Evolutionary conservation across 306 rosid species (phyloP), one percentile per base, ranked within the genome.

Genomic region (Luffa acutangula): DNA sequence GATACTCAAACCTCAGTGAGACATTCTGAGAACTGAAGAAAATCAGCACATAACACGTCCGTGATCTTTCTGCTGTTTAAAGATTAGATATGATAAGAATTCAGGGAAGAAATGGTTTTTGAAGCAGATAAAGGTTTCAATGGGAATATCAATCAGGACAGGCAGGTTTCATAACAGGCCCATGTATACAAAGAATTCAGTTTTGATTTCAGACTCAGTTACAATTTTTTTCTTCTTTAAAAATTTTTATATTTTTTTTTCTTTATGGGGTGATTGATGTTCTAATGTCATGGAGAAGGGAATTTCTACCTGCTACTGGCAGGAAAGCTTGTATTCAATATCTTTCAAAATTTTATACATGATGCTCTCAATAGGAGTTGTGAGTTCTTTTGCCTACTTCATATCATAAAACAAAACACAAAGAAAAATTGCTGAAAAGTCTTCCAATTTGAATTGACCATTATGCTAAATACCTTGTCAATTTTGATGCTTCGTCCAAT

Each of bases 1-100:
- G 91, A 91, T 58, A 58, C 78, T 51, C 97, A 90, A 83, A 86
- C 78, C 64, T 86, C 93, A 18, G 56, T 43, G 20, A 90, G 91
- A 79, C 87, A 84, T 63, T 80, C 90, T 34, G 93, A 92, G 81
- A 85, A 82, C 82, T 89, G 83, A 89, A 84, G 46, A 71, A 7
- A 58, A 82, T 80, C 14, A 71, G 56, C 51, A 58, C 60, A 51
- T 59, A 51, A 48, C 82, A 81, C 51, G 51, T 78, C 60, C 75
- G 73, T 54, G 85, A 71, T 78, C 66, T 66, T 34, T 65, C 52
- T 34, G 51, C 36, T n/a, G 51, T 33, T 15, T 5, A 78, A 76
- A 57, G 15, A 17, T 34, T 31, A n/a, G 73, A 14, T 43, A 14
- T 43, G 56, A 57, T 4, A 59, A 31, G 73, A 39, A 78, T 78